A percentile compares a stretch with the other conserved stretches of the same genome.
Evolutionary conservation across 2,329 filamentous ascomycete species (phyloP).

Genomic region (Verticillium alfalfae): DNA sequence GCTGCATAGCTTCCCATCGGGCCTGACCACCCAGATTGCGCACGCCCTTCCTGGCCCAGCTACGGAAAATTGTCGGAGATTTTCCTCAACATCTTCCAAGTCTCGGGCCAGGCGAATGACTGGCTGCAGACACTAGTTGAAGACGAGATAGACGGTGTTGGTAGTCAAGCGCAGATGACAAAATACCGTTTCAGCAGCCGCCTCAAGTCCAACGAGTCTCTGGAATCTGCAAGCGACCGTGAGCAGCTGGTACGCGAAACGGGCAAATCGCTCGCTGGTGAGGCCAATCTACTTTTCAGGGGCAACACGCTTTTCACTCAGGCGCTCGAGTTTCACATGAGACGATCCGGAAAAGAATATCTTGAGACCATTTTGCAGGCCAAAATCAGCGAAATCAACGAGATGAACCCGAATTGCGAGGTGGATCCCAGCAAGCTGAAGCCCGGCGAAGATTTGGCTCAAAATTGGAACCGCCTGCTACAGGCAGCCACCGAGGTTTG

Average conservation of each 20-base stretch:
- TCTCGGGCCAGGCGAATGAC: conserved; percentile 74
- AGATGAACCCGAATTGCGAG: conserved; percentile 86
- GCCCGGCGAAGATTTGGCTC: conserved; percentile 64
- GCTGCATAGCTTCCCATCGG: conserved; percentile 77
- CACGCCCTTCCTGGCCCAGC: conserved; percentile 67
- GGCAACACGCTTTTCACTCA: conserved; percentile 94
- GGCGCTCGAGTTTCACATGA: conserved; percentile 92
- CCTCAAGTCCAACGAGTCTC: conserved; percentile 65
- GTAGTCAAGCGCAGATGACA: conserved; percentile 73
- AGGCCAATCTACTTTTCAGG: conserved; percentile 91
- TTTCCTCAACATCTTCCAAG: conserved; percentile 91
- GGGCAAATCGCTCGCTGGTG: conserved; percentile 72
- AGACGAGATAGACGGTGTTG: conserved; percentile 91
- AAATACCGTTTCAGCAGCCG: conserved; percentile 67
- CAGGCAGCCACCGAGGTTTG: conserved; percentile 76
- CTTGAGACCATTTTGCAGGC: conserved; percentile 81
- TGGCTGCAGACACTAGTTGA: conserved; percentile 94
- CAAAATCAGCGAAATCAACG: conserved; percentile 83
- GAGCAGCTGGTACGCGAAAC: conserved; percentile 71
- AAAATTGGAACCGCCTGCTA: conserved; percentile 77
- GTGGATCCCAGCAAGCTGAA: conserved; percentile 81
- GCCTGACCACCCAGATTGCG: conserved; percentile 79
- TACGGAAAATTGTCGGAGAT: conserved; percentile 77
- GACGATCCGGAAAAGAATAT: conserved; percentile 86
- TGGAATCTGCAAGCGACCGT: conserved; percentile 54